phyloP scores from a whole-genome alignment of 163 green algal genomes.

The Scenedesmus sp. region DNA sequence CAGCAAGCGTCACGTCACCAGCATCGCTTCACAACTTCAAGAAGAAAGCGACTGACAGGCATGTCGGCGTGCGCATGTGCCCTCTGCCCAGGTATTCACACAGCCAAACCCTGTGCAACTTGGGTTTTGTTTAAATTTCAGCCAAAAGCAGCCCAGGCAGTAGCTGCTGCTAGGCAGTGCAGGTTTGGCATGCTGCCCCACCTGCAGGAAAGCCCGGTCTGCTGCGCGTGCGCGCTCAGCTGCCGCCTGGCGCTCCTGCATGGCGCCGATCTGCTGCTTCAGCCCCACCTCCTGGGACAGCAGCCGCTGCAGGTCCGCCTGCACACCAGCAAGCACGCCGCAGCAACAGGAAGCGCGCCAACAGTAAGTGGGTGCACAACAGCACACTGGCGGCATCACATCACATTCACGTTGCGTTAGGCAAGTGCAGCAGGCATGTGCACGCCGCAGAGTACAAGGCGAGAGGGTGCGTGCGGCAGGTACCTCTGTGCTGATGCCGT shows the following conservation, averaged over 20 bases:
- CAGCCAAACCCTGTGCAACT: too few species aligned
- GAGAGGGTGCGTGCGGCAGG: not conserved
- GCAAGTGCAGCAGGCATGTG: too few species aligned
- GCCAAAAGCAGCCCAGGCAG: not conserved
- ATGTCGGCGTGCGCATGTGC: not conserved
- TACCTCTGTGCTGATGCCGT: slow-evolving; percentile 70
- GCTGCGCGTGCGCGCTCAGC: slow-evolving; percentile 56
- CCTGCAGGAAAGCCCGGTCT: slow-evolving; percentile 74
- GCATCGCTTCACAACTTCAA: too few species aligned
- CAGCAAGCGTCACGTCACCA: too few species aligned
- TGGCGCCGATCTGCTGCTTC: slow-evolving; percentile 65
- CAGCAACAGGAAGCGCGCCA: not conserved
- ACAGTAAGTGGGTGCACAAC: too few species aligned
- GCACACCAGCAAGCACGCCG: not conserved
- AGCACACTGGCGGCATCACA: not conserved
- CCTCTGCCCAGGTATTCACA: too few species aligned
- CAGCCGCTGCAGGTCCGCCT: slow-evolving; percentile 73
- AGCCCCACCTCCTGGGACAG: slow-evolving; percentile 54
- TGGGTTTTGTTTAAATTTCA: too few species aligned
- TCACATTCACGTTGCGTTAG: too few species aligned
- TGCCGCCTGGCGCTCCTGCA: slow-evolving; percentile 64
- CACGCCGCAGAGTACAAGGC: not conserved
- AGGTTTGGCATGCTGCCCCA: not conserved
- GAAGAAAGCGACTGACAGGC: not conserved
- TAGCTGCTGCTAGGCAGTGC: not conserved